A percentile compares a stretch with the other conserved stretches of the same genome.
Conservation (phyloP, 805 yeast species). For the Saturnispora sekii region DNA sequence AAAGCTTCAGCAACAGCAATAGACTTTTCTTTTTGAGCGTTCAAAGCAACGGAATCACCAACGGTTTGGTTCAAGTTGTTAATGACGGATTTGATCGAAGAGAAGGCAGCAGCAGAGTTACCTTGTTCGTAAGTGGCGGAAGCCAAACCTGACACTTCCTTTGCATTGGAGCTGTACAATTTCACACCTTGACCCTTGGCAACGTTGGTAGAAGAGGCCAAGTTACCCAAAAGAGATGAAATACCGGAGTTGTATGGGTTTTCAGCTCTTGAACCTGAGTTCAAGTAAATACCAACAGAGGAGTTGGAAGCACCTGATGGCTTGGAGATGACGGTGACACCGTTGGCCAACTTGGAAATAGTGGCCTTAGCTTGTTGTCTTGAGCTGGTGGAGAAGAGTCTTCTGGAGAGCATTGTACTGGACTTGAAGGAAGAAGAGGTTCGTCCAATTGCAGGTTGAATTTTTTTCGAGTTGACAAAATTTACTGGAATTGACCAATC, state of each 20-base stretch:
- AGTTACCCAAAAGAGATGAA: constrained; percentile 50
- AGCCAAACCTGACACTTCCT: constrained; percentile 56
- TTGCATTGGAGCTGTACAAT: constrained; percentile 43
- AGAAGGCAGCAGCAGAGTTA: constrained; percentile 42
- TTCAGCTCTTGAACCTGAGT: constrained; percentile 75
- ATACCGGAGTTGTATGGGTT: constrained; percentile 78
- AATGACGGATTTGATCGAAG: constrained; percentile 37
- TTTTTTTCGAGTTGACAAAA: too few relatives aligned
- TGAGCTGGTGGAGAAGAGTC: constrained; percentile 46
- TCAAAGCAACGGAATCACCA: constrained; percentile 34
- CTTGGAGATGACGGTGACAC: constrained; percentile 66
- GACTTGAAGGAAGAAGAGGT: neutral
- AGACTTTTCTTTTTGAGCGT: constrained; percentile 32
- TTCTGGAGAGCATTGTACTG: constrained; percentile 33
- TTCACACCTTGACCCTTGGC: constrained; percentile 44
- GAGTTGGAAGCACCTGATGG: constrained; percentile 37
- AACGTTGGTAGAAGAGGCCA: constrained; percentile 31
- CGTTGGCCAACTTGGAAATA: constrained; percentile 64
- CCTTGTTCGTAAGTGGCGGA: constrained; percentile 54
- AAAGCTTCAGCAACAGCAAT: constrained; percentile 40
- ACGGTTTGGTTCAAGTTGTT: constrained; percentile 29
- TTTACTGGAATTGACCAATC: too few relatives aligned
- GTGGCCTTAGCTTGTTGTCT: constrained; percentile 43
- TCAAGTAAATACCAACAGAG: constrained; percentile 59
- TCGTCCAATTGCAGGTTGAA: neutral